Evolutionary conservation across 106 monocot genomes (phyloP).

Genomic region (Vanilla planifolia): DNA sequence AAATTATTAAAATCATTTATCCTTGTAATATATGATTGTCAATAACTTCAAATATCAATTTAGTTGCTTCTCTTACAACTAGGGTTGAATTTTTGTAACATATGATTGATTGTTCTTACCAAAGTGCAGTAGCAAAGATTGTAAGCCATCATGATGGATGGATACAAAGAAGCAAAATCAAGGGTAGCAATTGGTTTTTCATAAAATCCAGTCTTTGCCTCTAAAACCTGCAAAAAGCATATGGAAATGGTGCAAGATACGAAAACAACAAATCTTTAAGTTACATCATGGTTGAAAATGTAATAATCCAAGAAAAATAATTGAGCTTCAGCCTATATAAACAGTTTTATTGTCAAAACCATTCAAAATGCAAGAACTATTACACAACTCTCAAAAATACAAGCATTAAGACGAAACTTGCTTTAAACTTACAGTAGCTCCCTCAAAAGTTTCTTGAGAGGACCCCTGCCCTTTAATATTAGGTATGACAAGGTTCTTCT

Average conservation of each 20-base stretch:
- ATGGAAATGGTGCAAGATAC: background rate
- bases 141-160: constrained; percentile 99
- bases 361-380: background rate
- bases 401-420: background rate
- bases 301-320: background rate
- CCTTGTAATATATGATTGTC: background rate
- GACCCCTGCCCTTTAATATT: constrained; percentile 94
- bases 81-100: constrained; percentile 4
- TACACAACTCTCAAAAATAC: background rate
- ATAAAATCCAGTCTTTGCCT: constrained; percentile 97
- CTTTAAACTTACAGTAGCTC: constrained; percentile 87
- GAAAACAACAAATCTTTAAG: background rate
- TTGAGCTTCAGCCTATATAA: background rate
- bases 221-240: constrained; percentile 64
- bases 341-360: background rate
- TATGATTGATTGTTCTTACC: constrained; percentile 55
- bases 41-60: background rate
- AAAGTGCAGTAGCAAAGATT: constrained; percentile 98
- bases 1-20: background rate
- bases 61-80: background rate
- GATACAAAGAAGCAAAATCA: constrained; percentile 99
- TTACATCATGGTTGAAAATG: background rate
- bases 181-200: constrained; percentile 98
- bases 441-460: constrained; percentile 90
- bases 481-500: constrained; percentile 88